Evolutionary conservation across 2,329 filamentous ascomycete species (phyloP), one percentile per base, ranked within the genome.

Genomic region (Alternaria incomplexa): DNA sequence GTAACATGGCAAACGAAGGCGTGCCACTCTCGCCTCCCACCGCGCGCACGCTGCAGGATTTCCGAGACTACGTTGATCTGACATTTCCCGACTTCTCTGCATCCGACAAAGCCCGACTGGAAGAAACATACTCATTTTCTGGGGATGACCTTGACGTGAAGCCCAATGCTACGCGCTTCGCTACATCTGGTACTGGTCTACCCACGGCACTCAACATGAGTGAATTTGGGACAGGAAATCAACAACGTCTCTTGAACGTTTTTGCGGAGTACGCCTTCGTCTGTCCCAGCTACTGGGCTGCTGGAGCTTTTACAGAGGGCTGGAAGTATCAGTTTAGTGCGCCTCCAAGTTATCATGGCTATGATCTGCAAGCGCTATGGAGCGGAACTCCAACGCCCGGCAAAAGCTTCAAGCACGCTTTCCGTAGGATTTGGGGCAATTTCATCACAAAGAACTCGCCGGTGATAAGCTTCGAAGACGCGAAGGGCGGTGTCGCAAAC

Each of bases 211-310:
- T 77, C 23, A 77, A 77, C 58, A 72, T 75, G 51, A 75, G 71
- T 46, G 62, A 61, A 32, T 75, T 73, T 55, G 75, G 71, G 2
- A 75, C 75, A 1, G 76, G 75, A 32, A 71, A 77, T 47, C 72
- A 77, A 58, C 75, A 79, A 55, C 74, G 81, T 20, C 69, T 82
- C 5, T 81, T 81, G 69, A 73, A 81, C 61, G 77, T 83, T 22
- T 84, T 81, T 62, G 81, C 81, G 8, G 82, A 84, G 63, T 82
- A 79, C 63, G 80, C 83, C 36, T 83, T 83, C 66, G 76, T 75
- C 55, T 82, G 80, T 58, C 79, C 79, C 5, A 73, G 69, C 10
- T 79, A 81, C 66, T 82, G 80, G 76, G 77, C 81, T 53, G 79
- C 80, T 4, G 73, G 70, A 13, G 80, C 80, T 4, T 76, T 77